Conservation (phyloP, 805 yeast species). For the Kazachstania taianensis region DNA sequence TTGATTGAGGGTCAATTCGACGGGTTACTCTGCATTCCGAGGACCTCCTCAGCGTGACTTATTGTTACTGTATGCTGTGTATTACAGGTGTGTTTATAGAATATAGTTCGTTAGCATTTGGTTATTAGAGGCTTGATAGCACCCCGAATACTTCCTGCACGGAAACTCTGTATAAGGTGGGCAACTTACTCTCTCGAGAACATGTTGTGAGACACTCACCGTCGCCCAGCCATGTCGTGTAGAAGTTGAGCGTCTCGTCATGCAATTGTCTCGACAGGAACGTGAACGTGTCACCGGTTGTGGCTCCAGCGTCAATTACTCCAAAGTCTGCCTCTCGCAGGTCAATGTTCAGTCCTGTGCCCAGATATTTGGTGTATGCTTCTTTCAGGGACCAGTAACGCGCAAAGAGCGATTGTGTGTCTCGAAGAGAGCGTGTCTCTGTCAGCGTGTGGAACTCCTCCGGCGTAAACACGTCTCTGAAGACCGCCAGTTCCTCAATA, state of each 20-base stretch:
- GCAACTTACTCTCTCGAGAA: not conserved
- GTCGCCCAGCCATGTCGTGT: constrained; percentile 17
- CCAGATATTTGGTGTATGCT: constrained; percentile 57
- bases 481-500: constrained; percentile 27
- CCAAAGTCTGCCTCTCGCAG: constrained; percentile 25
- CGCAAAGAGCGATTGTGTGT: constrained; percentile 32
- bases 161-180: not conserved
- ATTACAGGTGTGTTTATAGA: no score
- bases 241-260: constrained; percentile 9
- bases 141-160: not conserved
- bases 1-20: constrained; percentile 27
- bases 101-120: not conserved
- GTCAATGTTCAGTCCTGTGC: constrained; percentile 44
- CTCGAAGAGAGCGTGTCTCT: constrained; percentile 8
- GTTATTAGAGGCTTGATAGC: no score
- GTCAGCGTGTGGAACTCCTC: constrained; percentile 30
- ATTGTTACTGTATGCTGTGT: no score
- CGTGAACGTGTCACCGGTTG: no score
- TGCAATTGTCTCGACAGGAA: no score
- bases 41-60: constrained; percentile 1
- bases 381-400: constrained; percentile 76
- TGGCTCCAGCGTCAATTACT: not conserved
- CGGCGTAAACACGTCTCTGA: constrained; percentile 34
- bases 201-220: constrained; percentile 14
- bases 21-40: constrained; percentile 25